Percentiles rank a stretch among this genome's conserved stretches.
phyloP scores from a whole-genome alignment of 2,329 filamentous ascomycete species.

The Spiromastix sp. region DNA sequence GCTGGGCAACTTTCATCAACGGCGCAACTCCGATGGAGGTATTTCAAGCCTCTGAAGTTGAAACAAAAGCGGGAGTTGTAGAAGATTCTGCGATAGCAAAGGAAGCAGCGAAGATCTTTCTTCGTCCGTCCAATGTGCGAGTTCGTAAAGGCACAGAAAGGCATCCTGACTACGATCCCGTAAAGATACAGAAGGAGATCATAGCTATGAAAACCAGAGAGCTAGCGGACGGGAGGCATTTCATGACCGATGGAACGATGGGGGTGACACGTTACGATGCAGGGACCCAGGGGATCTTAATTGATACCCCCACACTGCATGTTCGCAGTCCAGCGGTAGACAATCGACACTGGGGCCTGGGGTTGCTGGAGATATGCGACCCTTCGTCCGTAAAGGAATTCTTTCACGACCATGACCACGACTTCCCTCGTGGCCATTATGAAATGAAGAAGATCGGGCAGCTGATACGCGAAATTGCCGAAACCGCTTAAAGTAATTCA shows the following conservation, averaged over 20 bases:
- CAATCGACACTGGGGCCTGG: conserved; percentile 8
- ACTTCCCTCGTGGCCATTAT: conserved; percentile 12
- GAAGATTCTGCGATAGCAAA: conserved; percentile 7
- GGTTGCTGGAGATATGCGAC: conserved; percentile 11
- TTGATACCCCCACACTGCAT: conserved; percentile 13
- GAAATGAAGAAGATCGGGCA: conserved; percentile 12
- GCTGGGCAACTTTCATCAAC: conserved; percentile 13
- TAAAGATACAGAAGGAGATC: conserved; percentile 8
- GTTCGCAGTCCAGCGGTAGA: conserved; percentile 8
- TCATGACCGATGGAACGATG: conserved; percentile 9
- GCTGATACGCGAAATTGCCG: conserved; percentile 11
- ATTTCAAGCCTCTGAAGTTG: conserved; percentile 9
- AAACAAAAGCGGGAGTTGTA: conserved; percentile 8
- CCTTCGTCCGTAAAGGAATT: conserved; percentile 9
- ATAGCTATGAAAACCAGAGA: conserved; percentile 8
- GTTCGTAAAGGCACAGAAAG: conserved; percentile 9
- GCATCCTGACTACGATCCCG: conserved; percentile 10
- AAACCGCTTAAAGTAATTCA: too few relatives aligned
- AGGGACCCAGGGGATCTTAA: conserved; percentile 6
- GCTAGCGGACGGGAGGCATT: conserved; percentile 7
- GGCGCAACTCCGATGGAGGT: conserved; percentile 12
- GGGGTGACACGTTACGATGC: conserved; percentile 7
- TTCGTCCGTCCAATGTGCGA: conserved; percentile 12
- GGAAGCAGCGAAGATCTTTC: conserved; percentile 8
- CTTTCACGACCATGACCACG: conserved; percentile 11